Base-by-base conservation (phyloP, 352 stramenopile species). In the Thraustochytrium striatum region DNA sequence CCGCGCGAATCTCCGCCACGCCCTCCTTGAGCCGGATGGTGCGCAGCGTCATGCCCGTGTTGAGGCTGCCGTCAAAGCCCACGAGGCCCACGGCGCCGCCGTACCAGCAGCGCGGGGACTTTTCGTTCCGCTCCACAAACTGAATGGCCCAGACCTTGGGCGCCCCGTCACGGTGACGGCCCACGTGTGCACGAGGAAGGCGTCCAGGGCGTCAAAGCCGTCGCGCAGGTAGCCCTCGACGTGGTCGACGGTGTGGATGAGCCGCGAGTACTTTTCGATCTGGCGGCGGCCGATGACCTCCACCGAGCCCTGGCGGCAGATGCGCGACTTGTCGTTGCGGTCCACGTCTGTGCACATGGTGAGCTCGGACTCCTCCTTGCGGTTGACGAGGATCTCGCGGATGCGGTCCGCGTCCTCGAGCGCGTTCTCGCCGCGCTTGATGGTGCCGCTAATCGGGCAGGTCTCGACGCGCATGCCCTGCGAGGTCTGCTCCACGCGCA, bases 331-430 rank as follows among this genome's bases (percentile, higher is more conserved):
- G 68, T 85, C 82, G 43, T 85, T 87, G 47, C 84, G 83, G 85
- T 95, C 90, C 11, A 95, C 90, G 81, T 95, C 90, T 3, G 89
- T 95, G 83, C 90, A 95, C 90, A 95, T 95, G 30, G 90, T 95
- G 33, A 95, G 82, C 83, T 95, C 90, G 79, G 85, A 91, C 83
- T 94, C 90, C 83, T 95, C 90, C 84, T 95, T 95, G 47, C 85
- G 75, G 79, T 92, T 93, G 81, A 86, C 91, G 50, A 95, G 89
- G n/a, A 95, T 81, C 57, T 85, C 86, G 65, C 90, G 89, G 11
- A 95, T 88, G 25, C 86, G 81, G 57, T 86, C 81, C 3, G 90
- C 89, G 84, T 95, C 90, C 78, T 95, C 90, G 35, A 95, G 84
- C 32, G 90, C 89, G 84, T 94, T 87, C 19, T 81, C 84, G 44